Conservation (phyloP, 2,329 filamentous ascomycete genomes). For the Colletotrichum gloeosporioides region DNA sequence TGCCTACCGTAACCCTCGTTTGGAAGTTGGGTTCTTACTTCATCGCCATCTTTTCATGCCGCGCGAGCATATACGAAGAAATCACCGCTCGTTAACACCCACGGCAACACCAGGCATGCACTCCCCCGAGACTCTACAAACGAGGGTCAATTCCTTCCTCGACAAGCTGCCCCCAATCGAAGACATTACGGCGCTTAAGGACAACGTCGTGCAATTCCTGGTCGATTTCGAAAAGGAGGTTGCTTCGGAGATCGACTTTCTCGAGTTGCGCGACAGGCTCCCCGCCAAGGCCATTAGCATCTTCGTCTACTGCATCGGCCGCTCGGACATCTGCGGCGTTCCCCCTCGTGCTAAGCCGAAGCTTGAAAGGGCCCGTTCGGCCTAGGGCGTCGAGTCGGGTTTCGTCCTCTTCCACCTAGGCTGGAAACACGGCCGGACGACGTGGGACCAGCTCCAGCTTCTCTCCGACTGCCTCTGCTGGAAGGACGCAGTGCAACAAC, state of each 20-base stretch:
- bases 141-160: not conserved
- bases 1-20: not conserved
- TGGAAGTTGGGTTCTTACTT: not conserved
- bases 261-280: not conserved
- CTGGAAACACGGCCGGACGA: not conserved
- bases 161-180: not conserved
- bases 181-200: not conserved
- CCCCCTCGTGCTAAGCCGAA: not conserved
- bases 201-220: not conserved
- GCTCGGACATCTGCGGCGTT: not conserved
- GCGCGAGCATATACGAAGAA: not conserved
- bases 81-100: not conserved
- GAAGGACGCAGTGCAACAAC: not conserved
- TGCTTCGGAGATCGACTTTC: not conserved
- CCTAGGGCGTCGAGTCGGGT: not conserved
- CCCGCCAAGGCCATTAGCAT: accelerated
- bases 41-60: not conserved
- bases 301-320: not conserved
- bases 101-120: not conserved
- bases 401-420: not conserved
- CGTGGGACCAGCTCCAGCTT: not conserved
- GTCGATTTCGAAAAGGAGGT: not conserved
- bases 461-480: not conserved
- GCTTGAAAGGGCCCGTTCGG: not conserved
- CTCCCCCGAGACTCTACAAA: accelerated